Evolutionary conservation across 805 yeast genomes (phyloP).

Genomic region (Myxozyma sirexii): DNA sequence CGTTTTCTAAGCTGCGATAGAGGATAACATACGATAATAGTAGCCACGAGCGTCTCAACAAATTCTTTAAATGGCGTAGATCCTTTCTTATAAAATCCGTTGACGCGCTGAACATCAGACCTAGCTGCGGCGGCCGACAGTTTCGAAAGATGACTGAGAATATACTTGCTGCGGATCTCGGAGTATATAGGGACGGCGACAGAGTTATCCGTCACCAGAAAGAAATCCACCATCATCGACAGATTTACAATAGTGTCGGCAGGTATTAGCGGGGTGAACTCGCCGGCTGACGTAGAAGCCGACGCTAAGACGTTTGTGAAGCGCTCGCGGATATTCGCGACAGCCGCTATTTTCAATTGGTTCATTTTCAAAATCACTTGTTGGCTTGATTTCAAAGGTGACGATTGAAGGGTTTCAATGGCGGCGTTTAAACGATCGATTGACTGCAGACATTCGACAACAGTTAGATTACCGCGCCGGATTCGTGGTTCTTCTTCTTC

Average conservation of each 20-base stretch:
- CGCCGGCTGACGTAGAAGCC: conserved; percentile 6
- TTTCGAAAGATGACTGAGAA: conserved; percentile 5
- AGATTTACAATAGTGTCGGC: conserved; percentile 4
- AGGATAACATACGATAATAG: conserved; percentile 13
- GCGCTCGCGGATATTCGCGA: conserved; percentile 23
- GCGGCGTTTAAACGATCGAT: conserved; percentile 36
- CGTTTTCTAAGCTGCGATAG: too few species aligned
- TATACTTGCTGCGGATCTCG: conserved; percentile 21
- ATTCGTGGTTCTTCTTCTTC: conserved; percentile 34
- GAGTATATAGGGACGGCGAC: conserved; percentile 19
- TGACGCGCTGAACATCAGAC: conserved; percentile 13
- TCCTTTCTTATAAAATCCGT: conserved; percentile 28
- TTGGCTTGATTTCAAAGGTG: conserved; percentile 34
- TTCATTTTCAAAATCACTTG: conserved; percentile 23
- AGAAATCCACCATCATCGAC: conserved; percentile 29
- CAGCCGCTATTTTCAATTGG: conserved; percentile 27
- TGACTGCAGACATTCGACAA: conserved; percentile 36
- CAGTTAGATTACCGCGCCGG: conserved; percentile 35
- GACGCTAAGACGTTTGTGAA: conserved; percentile 13
- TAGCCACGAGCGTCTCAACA: conserved; percentile 3
- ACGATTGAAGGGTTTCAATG: conserved; percentile 34
- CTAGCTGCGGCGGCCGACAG: conserved; percentile 12
- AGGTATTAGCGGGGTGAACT: conserved; percentile 8
- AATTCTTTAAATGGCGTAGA: conserved; percentile 18
- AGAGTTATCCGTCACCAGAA: conserved; percentile 20